phyloP scores from a whole-genome alignment of 805 yeast genomes.

The Saturnispora gosingensis region DNA sequence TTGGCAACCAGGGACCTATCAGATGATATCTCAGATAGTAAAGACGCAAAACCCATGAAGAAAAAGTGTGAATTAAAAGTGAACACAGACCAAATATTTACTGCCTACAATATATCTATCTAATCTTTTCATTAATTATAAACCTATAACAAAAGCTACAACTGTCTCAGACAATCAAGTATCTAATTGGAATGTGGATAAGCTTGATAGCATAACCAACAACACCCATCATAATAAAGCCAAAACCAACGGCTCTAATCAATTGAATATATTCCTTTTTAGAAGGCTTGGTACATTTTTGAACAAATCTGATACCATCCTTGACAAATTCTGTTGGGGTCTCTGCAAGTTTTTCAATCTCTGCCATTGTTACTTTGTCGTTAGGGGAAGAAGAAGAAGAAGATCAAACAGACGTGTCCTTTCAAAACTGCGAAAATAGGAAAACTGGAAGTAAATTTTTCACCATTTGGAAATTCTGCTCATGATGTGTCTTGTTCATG shows the following conservation, averaged over 20 bases:
- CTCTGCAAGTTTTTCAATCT: conserved; percentile 66
- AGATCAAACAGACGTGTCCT: neutral
- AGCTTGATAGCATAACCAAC: conserved; percentile 94
- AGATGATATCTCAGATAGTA: conserved; percentile 25
- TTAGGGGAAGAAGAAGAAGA: neutral
- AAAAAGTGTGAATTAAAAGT: neutral
- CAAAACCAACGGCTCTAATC: conserved; percentile 92
- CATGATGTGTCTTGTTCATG: neutral
- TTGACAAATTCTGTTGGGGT: conserved; percentile 85
- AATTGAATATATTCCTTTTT: conserved; percentile 80
- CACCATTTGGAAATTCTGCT: neutral
- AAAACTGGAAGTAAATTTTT: neutral
- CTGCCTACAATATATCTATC: neutral
- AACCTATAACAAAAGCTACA: neutral
- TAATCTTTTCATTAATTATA: neutral
- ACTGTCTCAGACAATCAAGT: conserved; percentile 65
- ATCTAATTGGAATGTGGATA: conserved; percentile 92
- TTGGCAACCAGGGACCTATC: conserved; percentile 12
- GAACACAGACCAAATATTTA: neutral
- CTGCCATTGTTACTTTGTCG: conserved; percentile 20
- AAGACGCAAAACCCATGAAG: conserved; percentile 15
- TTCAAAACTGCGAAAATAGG: neutral
- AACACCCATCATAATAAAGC: conserved; percentile 95
- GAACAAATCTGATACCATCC: conserved; percentile 83
- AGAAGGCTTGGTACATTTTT: conserved; percentile 90